A percentile compares a stretch with the other conserved stretches of the same genome.
Evolutionary conservation across 345 rosid genomes (phyloP).

Genomic region (Geranium brycei): DNA sequence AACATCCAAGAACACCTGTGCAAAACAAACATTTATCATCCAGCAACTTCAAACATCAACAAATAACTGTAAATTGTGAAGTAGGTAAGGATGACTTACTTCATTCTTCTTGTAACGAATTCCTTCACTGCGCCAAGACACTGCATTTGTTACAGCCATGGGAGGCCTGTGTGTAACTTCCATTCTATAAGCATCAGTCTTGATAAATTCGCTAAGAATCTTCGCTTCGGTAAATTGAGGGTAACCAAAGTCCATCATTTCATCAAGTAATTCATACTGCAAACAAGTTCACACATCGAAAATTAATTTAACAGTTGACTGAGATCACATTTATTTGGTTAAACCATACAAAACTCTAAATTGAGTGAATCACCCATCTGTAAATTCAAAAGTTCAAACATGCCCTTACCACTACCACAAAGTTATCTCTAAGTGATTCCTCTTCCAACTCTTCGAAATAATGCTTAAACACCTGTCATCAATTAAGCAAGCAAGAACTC

Average conservation of each 20-base stretch:
- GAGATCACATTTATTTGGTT: not conserved
- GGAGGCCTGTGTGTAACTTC: constrained; percentile 95
- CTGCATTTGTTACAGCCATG: constrained; percentile 98
- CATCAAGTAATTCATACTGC: constrained; percentile 96
- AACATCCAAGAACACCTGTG: constrained; percentile 86
- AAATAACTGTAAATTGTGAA: constrained; percentile 6
- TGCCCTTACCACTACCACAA: constrained; percentile 83
- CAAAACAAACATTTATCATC: constrained; percentile 8
- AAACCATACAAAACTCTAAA: not conserved
- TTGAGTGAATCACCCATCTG: not conserved
- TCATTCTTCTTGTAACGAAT: constrained; percentile 82
- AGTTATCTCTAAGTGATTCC: constrained; percentile 93
- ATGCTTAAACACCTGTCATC: constrained; percentile 81
- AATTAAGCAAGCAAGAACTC: not conserved
- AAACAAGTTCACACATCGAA: constrained; percentile 7
- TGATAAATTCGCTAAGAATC: constrained; percentile 87
- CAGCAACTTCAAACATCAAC: constrained; percentile 6
- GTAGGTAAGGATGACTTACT: constrained; percentile 25
- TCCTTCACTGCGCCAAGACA: constrained; percentile 98
- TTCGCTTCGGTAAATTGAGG: constrained; percentile 91
- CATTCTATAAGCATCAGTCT: constrained; percentile 97
- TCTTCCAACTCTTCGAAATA: constrained; percentile 94
- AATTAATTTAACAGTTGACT: not conserved
- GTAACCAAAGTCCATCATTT: constrained; percentile 98
- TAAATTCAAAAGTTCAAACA: constrained; percentile 1